phyloP scores from a whole-genome alignment of 345 rosid species.

The Raphanus raphanistrum region DNA sequence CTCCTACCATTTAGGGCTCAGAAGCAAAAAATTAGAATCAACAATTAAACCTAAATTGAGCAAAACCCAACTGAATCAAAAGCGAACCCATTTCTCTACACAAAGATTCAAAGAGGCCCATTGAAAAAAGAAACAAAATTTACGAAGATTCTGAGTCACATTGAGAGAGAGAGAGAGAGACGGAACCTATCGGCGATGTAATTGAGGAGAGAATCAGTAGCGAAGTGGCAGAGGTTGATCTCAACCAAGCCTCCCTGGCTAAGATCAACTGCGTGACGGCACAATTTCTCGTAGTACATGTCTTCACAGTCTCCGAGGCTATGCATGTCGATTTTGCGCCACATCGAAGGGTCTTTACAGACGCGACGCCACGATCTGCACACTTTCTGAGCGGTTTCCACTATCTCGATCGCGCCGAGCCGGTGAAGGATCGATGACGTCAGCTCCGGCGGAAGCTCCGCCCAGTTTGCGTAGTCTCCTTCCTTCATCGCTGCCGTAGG shows the following conservation, averaged over 20 bases:
- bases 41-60: background rate
- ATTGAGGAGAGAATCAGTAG: constrained; percentile 46
- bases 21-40: background rate
- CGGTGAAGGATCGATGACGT: constrained; percentile 44
- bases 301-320: background rate
- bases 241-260: constrained; percentile 50
- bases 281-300: constrained; percentile 31
- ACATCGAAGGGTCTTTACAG: background rate
- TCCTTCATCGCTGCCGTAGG: background rate
- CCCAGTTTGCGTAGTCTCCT: background rate
- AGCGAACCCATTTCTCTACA: background rate
- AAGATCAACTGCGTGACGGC: constrained; percentile 54
- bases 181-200: constrained; percentile 50
- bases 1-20: background rate
- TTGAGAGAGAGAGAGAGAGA: too few relatives aligned
- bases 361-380: constrained; percentile 40
- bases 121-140: background rate
- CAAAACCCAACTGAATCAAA: background rate
- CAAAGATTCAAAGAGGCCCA: background rate
- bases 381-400: constrained; percentile 48
- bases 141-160: background rate
- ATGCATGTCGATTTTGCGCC: background rate
- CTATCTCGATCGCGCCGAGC: constrained; percentile 45
- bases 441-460: background rate
- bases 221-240: constrained; percentile 47